Evolutionary conservation across 139 green algal genomes (phyloP), one percentile per base, ranked within the genome.

Genomic region (Volvox africanus): DNA sequence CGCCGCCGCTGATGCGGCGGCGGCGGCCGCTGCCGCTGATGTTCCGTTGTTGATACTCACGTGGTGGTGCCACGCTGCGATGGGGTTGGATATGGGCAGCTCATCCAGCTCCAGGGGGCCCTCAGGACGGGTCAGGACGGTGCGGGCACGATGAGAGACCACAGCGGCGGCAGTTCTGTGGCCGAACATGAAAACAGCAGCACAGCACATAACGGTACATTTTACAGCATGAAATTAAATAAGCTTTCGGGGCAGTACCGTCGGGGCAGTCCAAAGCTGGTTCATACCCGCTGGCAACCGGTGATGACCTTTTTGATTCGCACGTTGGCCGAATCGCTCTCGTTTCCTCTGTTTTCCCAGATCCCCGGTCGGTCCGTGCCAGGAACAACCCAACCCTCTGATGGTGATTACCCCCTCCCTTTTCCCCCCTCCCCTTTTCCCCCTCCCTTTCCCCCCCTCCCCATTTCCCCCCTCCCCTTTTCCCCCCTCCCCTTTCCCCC

Each of bases 51-150:
- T 80, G 83, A 89, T 82, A 26, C 28, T 30, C 1, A 55, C n/a
- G 44, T 82, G 85, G 37, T 73, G 69, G 0, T 89, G 85, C 37
- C 80, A 30, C 3, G 85, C 69, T 17, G 44, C 44, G 3, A 33
- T 20, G 36, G 85, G 85, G 85, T 89, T 44, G 37, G 69, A 30
- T 19, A 89, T 55, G 37, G 85, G 85, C 68, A 82, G 69, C 69
- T 89, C 85, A 37, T 89, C 85, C 85, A 73, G 37, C 28, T 89
- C 85, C 69, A 89, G 85, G 44, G 85, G 85, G 36, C 50, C 69
- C 85, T 75, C 69, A 3, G 18, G 26, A 28, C 61, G 17, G 69
- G 37, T 21, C 37, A 89, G 69, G 24, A 89, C 24, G 0, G 85
- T 37, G 16, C 33, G 61, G 44, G 85, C 37, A 21, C 85, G 85